Conservation (phyloP, 2,329 filamentous ascomycete genomes). For the Alternaria ventricosa region DNA sequence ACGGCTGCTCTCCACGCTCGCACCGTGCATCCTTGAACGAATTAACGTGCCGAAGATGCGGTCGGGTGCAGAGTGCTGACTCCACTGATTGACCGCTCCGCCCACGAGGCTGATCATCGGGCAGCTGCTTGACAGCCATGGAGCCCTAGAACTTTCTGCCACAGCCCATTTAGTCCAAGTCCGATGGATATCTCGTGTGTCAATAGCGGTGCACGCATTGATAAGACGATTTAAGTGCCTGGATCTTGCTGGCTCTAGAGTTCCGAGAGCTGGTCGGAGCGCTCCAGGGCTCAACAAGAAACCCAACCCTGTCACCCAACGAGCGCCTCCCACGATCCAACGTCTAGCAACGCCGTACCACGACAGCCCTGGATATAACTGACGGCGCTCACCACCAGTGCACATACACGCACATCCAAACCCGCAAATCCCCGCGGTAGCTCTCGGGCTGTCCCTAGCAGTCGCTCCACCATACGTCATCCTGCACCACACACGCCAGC, state of each 20-base stretch:
- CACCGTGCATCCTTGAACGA: slow-evolving; percentile 13
- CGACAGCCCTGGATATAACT: slow-evolving; percentile 6
- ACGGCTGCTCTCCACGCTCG: slow-evolving; percentile 15
- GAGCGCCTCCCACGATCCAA: slow-evolving; percentile 11
- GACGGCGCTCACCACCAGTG: neutral
- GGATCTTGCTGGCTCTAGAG: slow-evolving; percentile 14
- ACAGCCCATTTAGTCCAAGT: slow-evolving; percentile 6
- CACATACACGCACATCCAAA: neutral
- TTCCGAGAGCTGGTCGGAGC: slow-evolving; percentile 30
- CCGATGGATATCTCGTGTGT: neutral
- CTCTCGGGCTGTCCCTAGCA: slow-evolving; percentile 10
- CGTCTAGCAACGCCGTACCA: slow-evolving; percentile 13
- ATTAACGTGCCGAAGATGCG: slow-evolving; percentile 15
- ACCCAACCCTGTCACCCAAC: slow-evolving; percentile 20
- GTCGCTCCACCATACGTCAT: slow-evolving; percentile 34
- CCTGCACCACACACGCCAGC: slow-evolving; percentile 24
- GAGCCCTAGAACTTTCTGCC: slow-evolving; percentile 4
- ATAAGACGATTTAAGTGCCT: slow-evolving; percentile 19
- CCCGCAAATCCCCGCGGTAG: slow-evolving; percentile 9
- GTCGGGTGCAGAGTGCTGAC: slow-evolving; percentile 19
- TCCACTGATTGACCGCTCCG: slow-evolving; percentile 14
- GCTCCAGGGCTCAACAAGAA: slow-evolving; percentile 33
- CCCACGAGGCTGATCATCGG: slow-evolving; percentile 10
- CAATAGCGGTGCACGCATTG: slow-evolving; percentile 17
- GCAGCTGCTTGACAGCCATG: slow-evolving; percentile 12